Conservation (phyloP, 1,284 basidiomycete genomes). For the Tilletiaria anomala region DNA sequence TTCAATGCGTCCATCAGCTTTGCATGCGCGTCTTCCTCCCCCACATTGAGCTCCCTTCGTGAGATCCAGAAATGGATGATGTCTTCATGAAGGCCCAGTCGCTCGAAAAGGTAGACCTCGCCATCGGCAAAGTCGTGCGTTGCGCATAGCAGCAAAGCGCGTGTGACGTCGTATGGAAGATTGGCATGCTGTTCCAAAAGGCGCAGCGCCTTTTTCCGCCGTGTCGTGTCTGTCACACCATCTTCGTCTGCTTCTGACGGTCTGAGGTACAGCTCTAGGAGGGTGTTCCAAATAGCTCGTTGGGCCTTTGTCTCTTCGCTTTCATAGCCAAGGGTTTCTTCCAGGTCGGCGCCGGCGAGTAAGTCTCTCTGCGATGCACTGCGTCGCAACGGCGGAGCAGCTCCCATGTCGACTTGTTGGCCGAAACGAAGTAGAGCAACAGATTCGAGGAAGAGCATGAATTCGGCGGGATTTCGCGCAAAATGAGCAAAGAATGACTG, state of each 20-base stretch:
- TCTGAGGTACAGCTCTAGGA: slow-evolving; percentile 80
- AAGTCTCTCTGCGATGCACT: slow-evolving; percentile 2
- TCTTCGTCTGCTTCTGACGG: no score
- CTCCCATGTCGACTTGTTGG: slow-evolving; percentile 50
- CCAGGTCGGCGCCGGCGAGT: slow-evolving; percentile 1
- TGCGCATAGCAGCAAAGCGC: slow-evolving; percentile 84
- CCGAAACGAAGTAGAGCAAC: slow-evolving; percentile 69
- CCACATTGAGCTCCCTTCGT: not conserved
- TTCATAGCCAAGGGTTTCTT: slow-evolving; percentile 40
- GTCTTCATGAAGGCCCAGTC: slow-evolving; percentile 88
- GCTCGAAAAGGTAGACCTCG: slow-evolving; percentile 78
- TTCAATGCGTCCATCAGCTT: slow-evolving; percentile 61
- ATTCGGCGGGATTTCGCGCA: slow-evolving; percentile 69
- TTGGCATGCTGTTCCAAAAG: slow-evolving; percentile 19
- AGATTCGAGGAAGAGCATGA: slow-evolving; percentile 75
- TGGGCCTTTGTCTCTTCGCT: slow-evolving; percentile 57
- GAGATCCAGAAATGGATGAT: slow-evolving; percentile 77
- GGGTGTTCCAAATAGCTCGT: slow-evolving; percentile 82
- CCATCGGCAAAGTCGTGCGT: slow-evolving; percentile 66
- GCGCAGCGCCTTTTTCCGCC: no score
- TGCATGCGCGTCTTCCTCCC: slow-evolving; percentile 7
- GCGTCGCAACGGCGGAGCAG: not conserved
- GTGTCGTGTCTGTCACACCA: no score
- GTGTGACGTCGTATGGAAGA: slow-evolving; percentile 72
- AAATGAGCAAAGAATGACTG: slow-evolving; percentile 85